phyloP scores from a whole-genome alignment of 2,329 filamentous ascomycete genomes.

The Penicillium sp. region DNA sequence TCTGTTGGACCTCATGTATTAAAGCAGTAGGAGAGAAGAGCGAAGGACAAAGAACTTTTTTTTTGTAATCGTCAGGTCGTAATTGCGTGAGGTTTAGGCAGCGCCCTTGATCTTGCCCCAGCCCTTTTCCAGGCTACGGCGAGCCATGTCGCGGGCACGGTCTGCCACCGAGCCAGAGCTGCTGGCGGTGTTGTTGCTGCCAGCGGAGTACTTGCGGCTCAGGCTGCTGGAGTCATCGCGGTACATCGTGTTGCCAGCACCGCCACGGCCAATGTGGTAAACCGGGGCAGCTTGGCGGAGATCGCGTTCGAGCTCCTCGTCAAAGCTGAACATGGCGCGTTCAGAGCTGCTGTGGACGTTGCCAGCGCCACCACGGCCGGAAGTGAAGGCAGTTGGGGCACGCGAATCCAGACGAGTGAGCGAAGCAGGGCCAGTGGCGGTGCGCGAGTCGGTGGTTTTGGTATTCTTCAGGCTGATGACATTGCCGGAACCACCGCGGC shows the following conservation, averaged over 20 bases:
- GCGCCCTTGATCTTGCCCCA: constrained; percentile 39
- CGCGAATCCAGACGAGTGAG: constrained; percentile 46
- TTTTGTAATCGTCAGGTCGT: constrained; percentile 18
- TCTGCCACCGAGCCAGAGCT: constrained; percentile 34
- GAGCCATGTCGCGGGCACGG: constrained; percentile 33
- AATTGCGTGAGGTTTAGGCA: constrained; percentile 19
- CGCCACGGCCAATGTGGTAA: constrained; percentile 59
- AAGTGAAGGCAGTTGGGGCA: constrained; percentile 36
- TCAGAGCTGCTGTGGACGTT: constrained; percentile 51
- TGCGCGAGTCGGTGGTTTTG: constrained; percentile 45
- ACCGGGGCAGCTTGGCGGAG: constrained; percentile 53
- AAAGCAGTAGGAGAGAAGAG: constrained; percentile 1
- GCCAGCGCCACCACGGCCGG: constrained; percentile 52
- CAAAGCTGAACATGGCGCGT: constrained; percentile 60
- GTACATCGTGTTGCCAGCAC: constrained; percentile 50
- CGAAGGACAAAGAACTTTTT: constrained; percentile 25
- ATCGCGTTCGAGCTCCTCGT: constrained; percentile 58
- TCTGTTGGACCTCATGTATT: not conserved
- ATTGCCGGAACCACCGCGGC: constrained; percentile 57
- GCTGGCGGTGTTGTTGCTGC: constrained; percentile 33
- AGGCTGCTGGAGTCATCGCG: constrained; percentile 27
- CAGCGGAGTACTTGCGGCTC: constrained; percentile 34
- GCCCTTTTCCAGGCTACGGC: constrained; percentile 35
- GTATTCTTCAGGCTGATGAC: constrained; percentile 49
- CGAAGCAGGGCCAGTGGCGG: constrained; percentile 46